Evolutionary conservation across 805 yeast genomes (phyloP), one percentile per base, ranked within the genome.

Genomic region (Wickerhamomyces canadensis): DNA sequence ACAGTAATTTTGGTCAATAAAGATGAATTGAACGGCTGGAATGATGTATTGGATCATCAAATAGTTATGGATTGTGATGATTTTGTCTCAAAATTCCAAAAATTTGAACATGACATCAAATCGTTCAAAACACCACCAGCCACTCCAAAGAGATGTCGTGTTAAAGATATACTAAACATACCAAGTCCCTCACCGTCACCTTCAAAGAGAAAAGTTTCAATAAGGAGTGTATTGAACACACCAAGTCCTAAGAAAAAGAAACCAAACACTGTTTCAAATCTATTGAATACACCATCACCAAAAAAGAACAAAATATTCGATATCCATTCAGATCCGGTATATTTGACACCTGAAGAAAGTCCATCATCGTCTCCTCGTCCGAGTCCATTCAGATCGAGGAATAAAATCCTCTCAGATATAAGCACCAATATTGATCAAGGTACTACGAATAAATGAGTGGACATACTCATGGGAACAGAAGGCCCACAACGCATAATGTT

Each of bases 51-150:
- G 35, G 97, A 91, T 60, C 84, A 79, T 60, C 95, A 88, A 52
- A 71, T 91, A 4, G 60, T 75, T 35, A 63, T 78, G 35, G 96
- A 87, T 54, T 85, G 96, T 55, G 98, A 91, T 60, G 68, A 68
- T 18, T 91, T 94, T 78, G 82, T 88, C 18, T 22, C 52, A 19
- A 44, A 56, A 13, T 59, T 52, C 35, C 46, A 48, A 33, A 42
- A 37, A 9, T 46, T 41, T 12, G 57, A 55, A 27, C 48, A 41
- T 21, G 37, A 40, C 19, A 37, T 24, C 35, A 43, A 32, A 16
- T 31, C 26, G 19, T 26, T 37, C 18, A 45, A 39, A 23, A 60
- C 65, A 0, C 61, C 62, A 5, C 64, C 62, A 14, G 35, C 59
- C 2, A 58, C 64, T 1, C 65, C 64, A 16, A 53, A 39, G 30